phyloP scores from a whole-genome alignment of 192 early-diverging fungal genomes.

The Coemansia sp. region DNA sequence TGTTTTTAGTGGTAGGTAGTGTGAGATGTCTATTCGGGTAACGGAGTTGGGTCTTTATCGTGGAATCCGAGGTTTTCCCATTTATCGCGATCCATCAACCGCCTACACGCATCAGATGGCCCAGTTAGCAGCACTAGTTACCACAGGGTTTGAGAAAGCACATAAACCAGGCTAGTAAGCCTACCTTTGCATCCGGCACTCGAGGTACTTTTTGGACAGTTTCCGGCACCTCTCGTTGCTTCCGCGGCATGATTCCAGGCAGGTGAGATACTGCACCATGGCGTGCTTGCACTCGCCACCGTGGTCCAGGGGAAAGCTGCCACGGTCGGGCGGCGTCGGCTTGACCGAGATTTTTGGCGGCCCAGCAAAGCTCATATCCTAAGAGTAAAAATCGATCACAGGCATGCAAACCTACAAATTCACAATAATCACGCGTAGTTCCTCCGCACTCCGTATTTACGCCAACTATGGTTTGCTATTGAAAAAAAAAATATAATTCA shows the following conservation, averaged over 20 bases:
- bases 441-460: too few species aligned
- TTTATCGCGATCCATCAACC: conserved; percentile 49
- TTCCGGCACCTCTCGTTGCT: conserved; percentile 66
- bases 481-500: not conserved
- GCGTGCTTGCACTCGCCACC: conserved; percentile 75
- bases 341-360: conserved; percentile 64
- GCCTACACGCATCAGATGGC: conserved; percentile 19
- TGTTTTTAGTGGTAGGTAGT: not conserved
- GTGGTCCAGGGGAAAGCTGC: conserved; percentile 89
- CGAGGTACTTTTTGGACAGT: conserved; percentile 74
- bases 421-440: too few species aligned
- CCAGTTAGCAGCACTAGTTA: too few species aligned
- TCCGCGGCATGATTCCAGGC: conserved; percentile 68
- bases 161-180: not conserved
- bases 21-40: too few species aligned
- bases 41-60: too few species aligned
- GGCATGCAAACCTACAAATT: too few species aligned
- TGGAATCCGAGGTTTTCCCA: conserved; percentile 53
- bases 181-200: conserved; percentile 86
- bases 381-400: not conserved
- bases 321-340: conserved; percentile 74
- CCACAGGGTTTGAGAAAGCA: too few species aligned
- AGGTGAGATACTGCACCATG: conserved; percentile 78
- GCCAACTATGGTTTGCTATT: too few species aligned
- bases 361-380: conserved; percentile 71